A percentile compares a stretch with the other conserved stretches of the same genome.
phyloP scores from a whole-genome alignment of 2,329 filamentous ascomycete genomes.

The Blumeriella jaapii region DNA sequence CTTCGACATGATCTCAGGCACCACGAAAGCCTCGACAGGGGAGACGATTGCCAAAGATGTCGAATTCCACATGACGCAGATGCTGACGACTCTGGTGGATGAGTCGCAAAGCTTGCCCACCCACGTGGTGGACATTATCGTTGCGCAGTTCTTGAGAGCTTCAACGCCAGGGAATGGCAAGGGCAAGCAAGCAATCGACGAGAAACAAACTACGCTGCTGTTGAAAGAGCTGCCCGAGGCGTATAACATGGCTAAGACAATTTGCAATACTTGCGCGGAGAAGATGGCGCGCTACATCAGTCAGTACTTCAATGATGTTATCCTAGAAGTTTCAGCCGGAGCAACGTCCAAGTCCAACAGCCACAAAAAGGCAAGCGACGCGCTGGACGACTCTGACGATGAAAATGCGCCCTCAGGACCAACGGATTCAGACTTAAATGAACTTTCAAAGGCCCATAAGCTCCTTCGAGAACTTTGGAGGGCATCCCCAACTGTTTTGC shows the following conservation, averaged over 20 bases:
- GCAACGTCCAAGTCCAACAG: conserved; percentile 37
- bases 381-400: conserved; percentile 51
- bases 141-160: conserved; percentile 88
- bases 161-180: conserved; percentile 55
- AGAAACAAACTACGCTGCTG: conserved; percentile 72
- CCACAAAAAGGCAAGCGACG: conserved; percentile 36
- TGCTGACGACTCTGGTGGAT: conserved; percentile 77
- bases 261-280: conserved; percentile 80
- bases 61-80: conserved; percentile 79
- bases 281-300: conserved; percentile 93
- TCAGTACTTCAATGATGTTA: conserved; percentile 94
- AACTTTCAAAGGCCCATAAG: conserved; percentile 79
- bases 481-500: conserved; percentile 74
- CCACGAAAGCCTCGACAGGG: conserved; percentile 60
- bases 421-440: conserved; percentile 74
- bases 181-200: conserved; percentile 44
- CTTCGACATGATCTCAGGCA: conserved; percentile 82
- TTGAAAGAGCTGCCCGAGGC: conserved; percentile 81
- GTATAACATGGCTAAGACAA: conserved; percentile 91
- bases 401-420: conserved; percentile 49
- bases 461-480: conserved; percentile 90
- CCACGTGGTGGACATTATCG: conserved; percentile 80
- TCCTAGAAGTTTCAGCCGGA: conserved; percentile 66
- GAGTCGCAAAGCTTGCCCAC: conserved; percentile 68
- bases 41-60: conserved; percentile 88